These are phyloP conservation scores for Nannochloropsis gaditana DNA, from an alignment of 108 stramenopile species.

Conservation along the genomic window DNA sequence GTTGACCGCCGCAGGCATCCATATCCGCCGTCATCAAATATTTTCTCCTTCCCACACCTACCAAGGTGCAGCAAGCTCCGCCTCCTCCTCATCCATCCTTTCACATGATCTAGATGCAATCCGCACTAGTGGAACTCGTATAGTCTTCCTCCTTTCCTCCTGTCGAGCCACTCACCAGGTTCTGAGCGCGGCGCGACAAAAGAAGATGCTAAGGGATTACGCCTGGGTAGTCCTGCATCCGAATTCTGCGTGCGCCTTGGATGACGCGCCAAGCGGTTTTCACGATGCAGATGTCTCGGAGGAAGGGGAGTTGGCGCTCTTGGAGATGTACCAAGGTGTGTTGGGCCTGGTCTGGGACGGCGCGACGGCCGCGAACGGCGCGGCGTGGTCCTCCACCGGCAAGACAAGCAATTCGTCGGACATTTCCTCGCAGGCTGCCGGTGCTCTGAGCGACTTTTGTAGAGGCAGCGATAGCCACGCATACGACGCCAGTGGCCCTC, in stretches of 20 bases:
- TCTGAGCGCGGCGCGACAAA: conserved; percentile 15
- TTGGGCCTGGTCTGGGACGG: not conserved
- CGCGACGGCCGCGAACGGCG: not conserved
- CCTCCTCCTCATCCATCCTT: not conserved
- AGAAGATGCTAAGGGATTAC: not conserved
- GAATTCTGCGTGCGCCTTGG: not conserved
- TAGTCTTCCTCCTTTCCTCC: not conserved
- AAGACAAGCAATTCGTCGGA: not conserved
- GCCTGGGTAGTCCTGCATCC: conserved; percentile 4
- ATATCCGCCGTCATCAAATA: conserved; percentile 16
- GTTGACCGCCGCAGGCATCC: not conserved
- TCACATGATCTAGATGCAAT: not conserved
- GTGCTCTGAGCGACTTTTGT: not conserved
- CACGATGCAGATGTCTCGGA: not conserved
- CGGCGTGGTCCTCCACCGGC: not conserved
- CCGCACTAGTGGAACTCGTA: not conserved
- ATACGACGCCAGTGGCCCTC: too few species aligned
- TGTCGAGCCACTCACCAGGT: not conserved
- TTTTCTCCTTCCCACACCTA: not conserved
- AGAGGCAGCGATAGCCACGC: not conserved
- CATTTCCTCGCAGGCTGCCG: not conserved
- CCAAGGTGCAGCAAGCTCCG: not conserved
- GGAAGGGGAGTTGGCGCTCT: not conserved
- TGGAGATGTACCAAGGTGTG: not conserved
- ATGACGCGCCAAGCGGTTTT: not conserved